Evolutionary conservation across 2,329 filamentous ascomycete species (phyloP).

Genomic region (Diplodia sapinea): DNA sequence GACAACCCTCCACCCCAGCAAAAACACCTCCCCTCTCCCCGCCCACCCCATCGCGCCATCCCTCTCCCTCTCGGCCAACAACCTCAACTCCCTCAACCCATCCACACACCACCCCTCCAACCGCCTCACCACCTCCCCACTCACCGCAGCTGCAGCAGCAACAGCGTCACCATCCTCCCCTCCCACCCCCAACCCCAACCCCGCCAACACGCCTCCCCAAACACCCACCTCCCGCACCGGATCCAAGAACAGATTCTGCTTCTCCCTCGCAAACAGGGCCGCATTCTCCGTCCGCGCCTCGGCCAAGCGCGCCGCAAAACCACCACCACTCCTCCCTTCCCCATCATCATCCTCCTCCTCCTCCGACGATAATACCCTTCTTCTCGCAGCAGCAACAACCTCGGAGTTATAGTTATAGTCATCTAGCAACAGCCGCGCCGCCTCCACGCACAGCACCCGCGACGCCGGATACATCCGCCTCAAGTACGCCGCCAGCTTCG

Average conservation of each 20-base stretch:
- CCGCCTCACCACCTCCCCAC: background rate
- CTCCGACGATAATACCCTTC: no score
- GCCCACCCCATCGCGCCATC: slow-evolving; percentile 77
- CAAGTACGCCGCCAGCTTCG: slow-evolving; percentile 40
- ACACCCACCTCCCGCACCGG: slow-evolving; percentile 70
- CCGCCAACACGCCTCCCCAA: background rate
- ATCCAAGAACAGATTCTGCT: slow-evolving; percentile 93
- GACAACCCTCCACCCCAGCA: slow-evolving; percentile 58
- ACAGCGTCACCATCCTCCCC: no score
- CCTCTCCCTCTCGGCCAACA: slow-evolving; percentile 27
- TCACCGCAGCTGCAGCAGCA: background rate
- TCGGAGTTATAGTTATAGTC: no score
- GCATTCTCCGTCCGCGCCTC: slow-evolving; percentile 58
- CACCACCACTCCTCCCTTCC: no score
- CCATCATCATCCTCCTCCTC: slow-evolving; percentile 10
- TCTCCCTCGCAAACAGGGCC: slow-evolving; percentile 83
- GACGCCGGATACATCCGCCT: slow-evolving; percentile 44
- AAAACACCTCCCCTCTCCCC: slow-evolving; percentile 71
- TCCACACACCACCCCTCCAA: slow-evolving; percentile 1
- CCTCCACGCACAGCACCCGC: slow-evolving; percentile 43
- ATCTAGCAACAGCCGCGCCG: slow-evolving; percentile 38
- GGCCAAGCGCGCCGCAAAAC: slow-evolving; percentile 37
- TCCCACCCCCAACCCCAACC: background rate
- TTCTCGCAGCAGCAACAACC: no score
- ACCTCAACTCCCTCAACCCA: slow-evolving; percentile 7